Evolutionary conservation across 2,329 filamentous ascomycete species (phyloP), one percentile per base, ranked within the genome.

Genomic region (Acarospora socialis): DNA sequence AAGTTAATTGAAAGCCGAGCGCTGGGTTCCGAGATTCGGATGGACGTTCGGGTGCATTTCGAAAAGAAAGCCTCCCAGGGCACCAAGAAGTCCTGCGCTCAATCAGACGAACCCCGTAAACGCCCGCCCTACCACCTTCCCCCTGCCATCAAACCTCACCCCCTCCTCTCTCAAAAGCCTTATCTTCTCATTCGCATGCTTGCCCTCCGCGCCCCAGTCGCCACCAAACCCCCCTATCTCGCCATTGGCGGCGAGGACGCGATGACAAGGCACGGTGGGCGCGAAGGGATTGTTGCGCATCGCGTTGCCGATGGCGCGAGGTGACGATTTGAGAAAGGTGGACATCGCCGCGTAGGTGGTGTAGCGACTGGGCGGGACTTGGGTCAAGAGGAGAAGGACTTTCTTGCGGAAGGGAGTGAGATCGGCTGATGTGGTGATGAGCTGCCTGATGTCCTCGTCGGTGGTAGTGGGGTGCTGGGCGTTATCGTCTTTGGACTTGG

Each of bases 211-310:
- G 16, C 57, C 55, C 61, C 63, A 63, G 20, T 54, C 51, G 9
- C 66, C 66, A 21, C 60, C 57, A 43, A 68, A 70, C 7, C 66
- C 66, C 10, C 66, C 64, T 13, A 70, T 48, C 5, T 49, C 63
- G 8, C 80, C 76, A 31, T 75, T 76, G 23, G 73, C 76, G 4
- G 80, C 79, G 28, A 92, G 69, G 14, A 87, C 77, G 7, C 83
- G 68, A 54, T 92, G 82, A 44, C 82, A 92, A 1, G 82, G 83
- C 4, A 87, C 77, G 20, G 71, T 66, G 0, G 83, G 82, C 9
- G 83, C 82, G 46, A 87, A 92, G 0, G 82, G 82, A 50, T 92
- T 92, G 21, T 57, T 61, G 12, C 78, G 68, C 48, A 92, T 62
- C 2, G 81, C 81, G 37, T 80, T 82, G 10, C 81, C 81, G 4